phyloP scores from a whole-genome alignment of 108 stramenopile genomes.

The Pseudonitzschia pungens region DNA sequence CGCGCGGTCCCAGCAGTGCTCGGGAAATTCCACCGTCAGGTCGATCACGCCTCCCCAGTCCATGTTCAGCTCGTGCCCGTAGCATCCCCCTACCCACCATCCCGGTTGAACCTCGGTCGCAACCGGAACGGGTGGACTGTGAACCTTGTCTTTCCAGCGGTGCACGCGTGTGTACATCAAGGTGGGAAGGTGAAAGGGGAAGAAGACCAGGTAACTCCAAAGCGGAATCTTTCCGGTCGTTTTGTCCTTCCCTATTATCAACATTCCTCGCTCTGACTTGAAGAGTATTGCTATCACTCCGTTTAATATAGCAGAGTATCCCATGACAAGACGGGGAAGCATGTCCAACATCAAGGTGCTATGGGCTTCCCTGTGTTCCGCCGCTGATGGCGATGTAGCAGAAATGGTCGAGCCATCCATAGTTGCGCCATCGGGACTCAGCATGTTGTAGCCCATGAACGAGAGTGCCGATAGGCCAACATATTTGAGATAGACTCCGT shows the following conservation, averaged over 20 bases:
- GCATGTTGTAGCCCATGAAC: constrained; percentile 61
- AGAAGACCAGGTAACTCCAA: constrained; percentile 77
- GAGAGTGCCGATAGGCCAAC: constrained; percentile 79
- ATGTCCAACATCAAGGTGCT: constrained; percentile 29
- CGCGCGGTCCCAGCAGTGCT: constrained; percentile 58
- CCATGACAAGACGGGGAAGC: constrained; percentile 53
- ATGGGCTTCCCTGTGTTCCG: not conserved
- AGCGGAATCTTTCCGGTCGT: constrained; percentile 65
- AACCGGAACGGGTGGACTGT: constrained; percentile 61
- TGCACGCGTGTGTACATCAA: constrained; percentile 75
- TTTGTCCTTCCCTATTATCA: constrained; percentile 72
- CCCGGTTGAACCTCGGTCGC: constrained; percentile 84
- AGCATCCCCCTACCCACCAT: constrained; percentile 88
- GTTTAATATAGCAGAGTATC: constrained; percentile 77
- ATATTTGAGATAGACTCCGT: constrained; percentile 88
- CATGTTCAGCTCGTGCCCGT: constrained; percentile 66
- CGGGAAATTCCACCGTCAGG: constrained; percentile 88
- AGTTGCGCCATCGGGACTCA: constrained; percentile 27
- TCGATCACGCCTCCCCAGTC: constrained; percentile 84
- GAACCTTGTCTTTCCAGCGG: constrained; percentile 40
- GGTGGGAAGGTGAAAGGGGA: constrained; percentile 72
- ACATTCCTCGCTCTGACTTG: constrained; percentile 73
- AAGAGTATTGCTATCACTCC: constrained; percentile 78
- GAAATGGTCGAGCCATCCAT: constrained; percentile 24
- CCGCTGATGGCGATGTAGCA: not conserved